Evolutionary conservation across 2,329 filamentous ascomycete species (phyloP).

Genomic region (Phoma herbarum): DNA sequence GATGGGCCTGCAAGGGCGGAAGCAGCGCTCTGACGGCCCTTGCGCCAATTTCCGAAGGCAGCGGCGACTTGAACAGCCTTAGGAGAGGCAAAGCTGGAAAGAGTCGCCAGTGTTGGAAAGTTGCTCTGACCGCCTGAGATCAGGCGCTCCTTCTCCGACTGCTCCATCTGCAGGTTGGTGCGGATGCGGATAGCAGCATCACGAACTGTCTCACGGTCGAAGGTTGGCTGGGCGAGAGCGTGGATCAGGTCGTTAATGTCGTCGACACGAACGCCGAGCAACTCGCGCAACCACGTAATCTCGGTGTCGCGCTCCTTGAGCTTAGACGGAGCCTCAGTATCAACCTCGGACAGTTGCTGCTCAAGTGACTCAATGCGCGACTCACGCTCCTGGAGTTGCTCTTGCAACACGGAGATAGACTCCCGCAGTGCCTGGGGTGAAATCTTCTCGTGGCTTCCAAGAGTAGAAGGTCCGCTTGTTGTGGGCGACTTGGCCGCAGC

Average conservation of each 20-base stretch:
- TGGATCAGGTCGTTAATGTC: slow-evolving; percentile 93
- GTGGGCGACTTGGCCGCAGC: slow-evolving; percentile 64
- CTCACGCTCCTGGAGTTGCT: slow-evolving; percentile 95
- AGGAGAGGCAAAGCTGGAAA: slow-evolving; percentile 80
- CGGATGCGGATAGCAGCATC: slow-evolving; percentile 93
- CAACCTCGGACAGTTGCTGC: slow-evolving; percentile 70
- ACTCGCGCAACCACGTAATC: slow-evolving; percentile 92
- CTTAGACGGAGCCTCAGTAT: slow-evolving; percentile 80
- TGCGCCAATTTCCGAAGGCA: slow-evolving; percentile 97
- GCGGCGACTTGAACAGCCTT: slow-evolving; percentile 89
- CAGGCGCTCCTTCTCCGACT: slow-evolving; percentile 89
- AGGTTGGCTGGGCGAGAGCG: slow-evolving; percentile 76
- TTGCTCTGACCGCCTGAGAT: slow-evolving; percentile 68
- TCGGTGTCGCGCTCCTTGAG: slow-evolving; percentile 93
- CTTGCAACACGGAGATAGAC: slow-evolving; percentile 94
- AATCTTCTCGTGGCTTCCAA: slow-evolving; percentile 77
- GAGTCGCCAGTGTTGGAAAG: slow-evolving; percentile 78
- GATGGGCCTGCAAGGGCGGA: slow-evolving; percentile 54
- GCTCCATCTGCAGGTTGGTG: slow-evolving; percentile 97
- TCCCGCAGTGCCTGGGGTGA: slow-evolving; percentile 94
- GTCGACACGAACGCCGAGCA: slow-evolving; percentile 87
- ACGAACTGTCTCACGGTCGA: slow-evolving; percentile 80
- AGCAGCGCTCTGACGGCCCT: slow-evolving; percentile 62
- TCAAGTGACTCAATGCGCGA: slow-evolving; percentile 88
- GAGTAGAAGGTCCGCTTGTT: slow-evolving; percentile 45